phyloP scores from a whole-genome alignment of 257 asterid species.

The Solanum lycopersicoides region DNA sequence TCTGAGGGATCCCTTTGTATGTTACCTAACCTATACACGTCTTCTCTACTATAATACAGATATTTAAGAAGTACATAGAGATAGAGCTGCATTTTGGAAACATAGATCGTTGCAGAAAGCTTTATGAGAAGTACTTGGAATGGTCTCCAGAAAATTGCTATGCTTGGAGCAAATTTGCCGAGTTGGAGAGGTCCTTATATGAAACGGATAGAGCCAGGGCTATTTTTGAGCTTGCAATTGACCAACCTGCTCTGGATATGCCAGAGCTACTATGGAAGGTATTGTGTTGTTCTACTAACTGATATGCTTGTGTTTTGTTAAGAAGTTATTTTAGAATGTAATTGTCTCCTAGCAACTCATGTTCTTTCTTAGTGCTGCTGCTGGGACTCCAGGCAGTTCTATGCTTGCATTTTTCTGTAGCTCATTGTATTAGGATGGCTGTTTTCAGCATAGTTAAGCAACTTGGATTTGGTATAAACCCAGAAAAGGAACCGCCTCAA shows the following conservation, averaged over 20 bases:
- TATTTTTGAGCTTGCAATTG: conserved; percentile 89
- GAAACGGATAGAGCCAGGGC: conserved; percentile 95
- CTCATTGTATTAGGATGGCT: neutral
- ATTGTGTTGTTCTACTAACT: neutral
- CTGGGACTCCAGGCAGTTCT: neutral
- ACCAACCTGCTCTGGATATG: conserved; percentile 93
- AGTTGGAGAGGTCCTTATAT: conserved; percentile 66
- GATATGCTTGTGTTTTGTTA: neutral
- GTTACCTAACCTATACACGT: neutral
- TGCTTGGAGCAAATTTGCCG: conserved; percentile 92
- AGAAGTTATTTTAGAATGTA: neutral
- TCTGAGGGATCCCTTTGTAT: neutral
- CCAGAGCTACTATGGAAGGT: conserved; percentile 98
- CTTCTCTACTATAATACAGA: conserved; percentile 33
- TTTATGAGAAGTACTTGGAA: conserved; percentile 74
- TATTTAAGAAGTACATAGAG: conserved; percentile 93
- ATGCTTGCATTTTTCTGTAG: neutral
- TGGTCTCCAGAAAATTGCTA: conserved; percentile 95
- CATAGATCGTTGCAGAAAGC: conserved; percentile 77
- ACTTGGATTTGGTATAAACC: neutral
- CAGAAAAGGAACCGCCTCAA: neutral
- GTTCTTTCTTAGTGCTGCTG: neutral
- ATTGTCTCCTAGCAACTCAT: neutral
- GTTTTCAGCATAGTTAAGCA: neutral
- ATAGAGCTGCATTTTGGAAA: conserved; percentile 87